Evolutionary conservation across 371 early-diverging fungal species (phyloP).

Genomic region (Nosema muscidifuracis): DNA sequence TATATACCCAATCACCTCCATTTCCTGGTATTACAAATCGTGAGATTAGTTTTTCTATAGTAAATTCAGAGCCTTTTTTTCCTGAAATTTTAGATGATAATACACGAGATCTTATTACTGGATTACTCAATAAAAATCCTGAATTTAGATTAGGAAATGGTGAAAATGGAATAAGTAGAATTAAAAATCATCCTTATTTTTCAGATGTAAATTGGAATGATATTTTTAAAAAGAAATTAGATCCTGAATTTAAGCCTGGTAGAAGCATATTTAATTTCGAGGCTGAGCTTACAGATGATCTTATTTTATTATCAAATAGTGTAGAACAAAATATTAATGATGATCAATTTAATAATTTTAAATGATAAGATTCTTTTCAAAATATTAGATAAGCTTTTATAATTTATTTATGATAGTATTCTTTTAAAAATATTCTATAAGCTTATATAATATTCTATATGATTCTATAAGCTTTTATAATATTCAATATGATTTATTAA

Average conservation of each 20-base stretch:
- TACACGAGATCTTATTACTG: constrained; percentile 27
- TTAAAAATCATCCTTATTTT: constrained; percentile 87
- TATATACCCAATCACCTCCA: constrained; percentile 78
- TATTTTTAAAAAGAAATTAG: constrained; percentile 70
- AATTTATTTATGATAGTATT: too few relatives aligned
- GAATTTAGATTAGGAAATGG: constrained; percentile 74
- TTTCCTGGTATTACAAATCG: constrained; percentile 61
- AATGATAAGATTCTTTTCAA: too few relatives aligned
- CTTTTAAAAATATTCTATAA: too few relatives aligned
- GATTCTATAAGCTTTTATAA: too few relatives aligned
- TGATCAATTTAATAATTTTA: constrained; percentile 22
- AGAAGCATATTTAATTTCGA: constrained; percentile 64
- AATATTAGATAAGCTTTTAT: too few relatives aligned
- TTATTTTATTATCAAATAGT: constrained; percentile 72
- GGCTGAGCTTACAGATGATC: constrained; percentile 77
- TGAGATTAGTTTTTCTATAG: constrained; percentile 28
- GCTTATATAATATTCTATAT: too few relatives aligned
- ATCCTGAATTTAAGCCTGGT: constrained; percentile 78
- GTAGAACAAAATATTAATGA: background rate
- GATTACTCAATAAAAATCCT: constrained; percentile 65
- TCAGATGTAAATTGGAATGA: constrained; percentile 86
- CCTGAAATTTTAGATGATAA: background rate
- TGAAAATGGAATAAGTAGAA: constrained; percentile 69
- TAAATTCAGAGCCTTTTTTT: constrained; percentile 25
- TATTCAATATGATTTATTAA: too few relatives aligned